These are phyloP conservation scores for Eucalyptus victrix DNA, from an alignment of 345 rosid genomes.

Conservation along the genomic window DNA sequence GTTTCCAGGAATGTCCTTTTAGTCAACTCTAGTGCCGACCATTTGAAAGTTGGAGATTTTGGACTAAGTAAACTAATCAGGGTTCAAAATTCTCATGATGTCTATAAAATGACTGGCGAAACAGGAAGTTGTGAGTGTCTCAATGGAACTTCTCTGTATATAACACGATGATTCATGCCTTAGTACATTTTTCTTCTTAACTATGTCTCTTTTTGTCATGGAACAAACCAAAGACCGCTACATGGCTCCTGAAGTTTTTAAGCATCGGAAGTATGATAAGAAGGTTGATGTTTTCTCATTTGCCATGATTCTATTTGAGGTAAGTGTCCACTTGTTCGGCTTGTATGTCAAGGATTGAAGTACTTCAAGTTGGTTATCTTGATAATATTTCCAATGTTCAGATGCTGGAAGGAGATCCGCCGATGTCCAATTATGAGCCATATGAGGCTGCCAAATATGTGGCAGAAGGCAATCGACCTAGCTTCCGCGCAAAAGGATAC, in stretches of 20 bases:
- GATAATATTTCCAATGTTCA: slow-evolving; percentile 8
- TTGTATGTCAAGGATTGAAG: neutral
- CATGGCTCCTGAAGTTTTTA: slow-evolving; percentile 99
- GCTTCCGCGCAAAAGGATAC: slow-evolving; percentile 67
- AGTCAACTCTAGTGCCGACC: slow-evolving; percentile 92
- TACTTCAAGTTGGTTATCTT: neutral
- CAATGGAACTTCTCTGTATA: neutral
- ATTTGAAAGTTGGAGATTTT: slow-evolving; percentile 96
- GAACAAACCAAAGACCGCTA: slow-evolving; percentile 61
- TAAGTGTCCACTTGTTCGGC: slow-evolving; percentile 6
- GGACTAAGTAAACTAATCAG: slow-evolving; percentile 97
- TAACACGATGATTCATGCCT: neutral
- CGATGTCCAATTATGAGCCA: slow-evolving; percentile 69
- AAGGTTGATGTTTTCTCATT: slow-evolving; percentile 98
- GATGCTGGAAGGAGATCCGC: slow-evolving; percentile 99
- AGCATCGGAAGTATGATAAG: slow-evolving; percentile 91
- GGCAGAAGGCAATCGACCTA: slow-evolving; percentile 87
- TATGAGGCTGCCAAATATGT: slow-evolving; percentile 94
- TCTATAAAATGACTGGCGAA: slow-evolving; percentile 99
- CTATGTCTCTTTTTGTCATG: neutral
- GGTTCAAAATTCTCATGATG: slow-evolving; percentile 94
- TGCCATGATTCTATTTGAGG: slow-evolving; percentile 96
- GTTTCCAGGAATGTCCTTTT: slow-evolving; percentile 84
- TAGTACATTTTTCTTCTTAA: neutral
- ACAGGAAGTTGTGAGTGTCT: slow-evolving; percentile 91